Conservation (phyloP, 2,329 filamentous ascomycete genomes). For the Diaporthe helianthi region DNA sequence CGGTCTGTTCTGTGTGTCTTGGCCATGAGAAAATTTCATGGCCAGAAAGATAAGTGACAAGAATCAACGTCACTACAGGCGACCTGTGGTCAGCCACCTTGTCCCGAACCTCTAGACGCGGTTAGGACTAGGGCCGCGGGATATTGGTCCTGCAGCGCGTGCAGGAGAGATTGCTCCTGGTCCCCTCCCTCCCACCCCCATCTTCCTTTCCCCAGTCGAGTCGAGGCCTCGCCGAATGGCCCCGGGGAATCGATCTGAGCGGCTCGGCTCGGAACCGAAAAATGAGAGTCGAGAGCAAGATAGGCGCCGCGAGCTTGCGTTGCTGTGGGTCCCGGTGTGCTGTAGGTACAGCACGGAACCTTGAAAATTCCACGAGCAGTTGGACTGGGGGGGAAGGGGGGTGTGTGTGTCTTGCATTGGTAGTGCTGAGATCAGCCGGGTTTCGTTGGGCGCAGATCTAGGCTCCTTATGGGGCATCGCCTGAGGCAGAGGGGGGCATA, state of each 20-base stretch:
- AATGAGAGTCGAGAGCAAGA: not conserved
- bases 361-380: not conserved
- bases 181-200: not conserved
- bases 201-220: not conserved
- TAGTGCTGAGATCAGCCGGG: constrained; percentile 30
- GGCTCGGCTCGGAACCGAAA: constrained; percentile 25
- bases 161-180: not conserved
- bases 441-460: constrained; percentile 18
- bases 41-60: not conserved
- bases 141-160: constrained; percentile 4
- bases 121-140: constrained; percentile 11
- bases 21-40: not conserved
- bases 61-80: constrained; percentile 5
- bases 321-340: constrained; percentile 10
- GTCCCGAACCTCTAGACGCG: not conserved
- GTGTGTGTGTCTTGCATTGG: constrained; percentile 27
- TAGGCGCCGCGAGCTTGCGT: not conserved
- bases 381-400: not conserved
- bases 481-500: constrained; percentile 6
- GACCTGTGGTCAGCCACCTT: not conserved
- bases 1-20: not conserved
- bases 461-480: constrained; percentile 18
- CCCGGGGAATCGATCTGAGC: constrained; percentile 4
- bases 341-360: not conserved
- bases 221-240: not conserved